Conservation (phyloP, 2,329 filamentous ascomycete species). For the Calonectria fujianensis region DNA sequence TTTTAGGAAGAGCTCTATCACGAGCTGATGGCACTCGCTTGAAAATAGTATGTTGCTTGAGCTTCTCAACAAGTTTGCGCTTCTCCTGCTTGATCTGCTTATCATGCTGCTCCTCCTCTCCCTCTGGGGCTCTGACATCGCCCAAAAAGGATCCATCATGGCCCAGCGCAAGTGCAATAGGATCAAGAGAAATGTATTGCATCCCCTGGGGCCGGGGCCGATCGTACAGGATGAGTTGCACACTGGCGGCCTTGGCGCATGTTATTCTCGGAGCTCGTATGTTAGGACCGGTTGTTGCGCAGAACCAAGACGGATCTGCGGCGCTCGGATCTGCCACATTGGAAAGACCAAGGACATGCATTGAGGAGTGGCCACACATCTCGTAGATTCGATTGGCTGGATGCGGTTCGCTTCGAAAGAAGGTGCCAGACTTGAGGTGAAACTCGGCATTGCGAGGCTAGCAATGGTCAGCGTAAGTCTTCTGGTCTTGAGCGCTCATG, state of each 20-base stretch:
- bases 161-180: constrained; percentile 89
- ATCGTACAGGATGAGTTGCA: constrained; percentile 93
- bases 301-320: constrained; percentile 81
- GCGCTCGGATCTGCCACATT: constrained; percentile 76
- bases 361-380: constrained; percentile 86
- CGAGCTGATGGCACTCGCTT: constrained; percentile 86
- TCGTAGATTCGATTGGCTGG: constrained; percentile 87
- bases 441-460: constrained; percentile 88
- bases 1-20: constrained; percentile 85
- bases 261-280: constrained; percentile 81
- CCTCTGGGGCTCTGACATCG: constrained; percentile 72
- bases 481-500: background rate
- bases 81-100: constrained; percentile 75
- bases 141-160: constrained; percentile 75
- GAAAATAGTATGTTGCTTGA: constrained; percentile 90
- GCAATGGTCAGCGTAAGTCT: constrained; percentile 51
- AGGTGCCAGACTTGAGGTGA: constrained; percentile 87
- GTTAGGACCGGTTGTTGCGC: constrained; percentile 72
- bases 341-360: constrained; percentile 90
- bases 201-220: constrained; percentile 89
- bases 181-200: constrained; percentile 95
- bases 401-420: constrained; percentile 89
- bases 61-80: constrained; percentile 85
- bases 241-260: constrained; percentile 81
- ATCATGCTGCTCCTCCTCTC: constrained; percentile 82